Evolutionary conservation across 1,284 basidiomycete species (phyloP).

Genomic region (Neonothopanus nambi): DNA sequence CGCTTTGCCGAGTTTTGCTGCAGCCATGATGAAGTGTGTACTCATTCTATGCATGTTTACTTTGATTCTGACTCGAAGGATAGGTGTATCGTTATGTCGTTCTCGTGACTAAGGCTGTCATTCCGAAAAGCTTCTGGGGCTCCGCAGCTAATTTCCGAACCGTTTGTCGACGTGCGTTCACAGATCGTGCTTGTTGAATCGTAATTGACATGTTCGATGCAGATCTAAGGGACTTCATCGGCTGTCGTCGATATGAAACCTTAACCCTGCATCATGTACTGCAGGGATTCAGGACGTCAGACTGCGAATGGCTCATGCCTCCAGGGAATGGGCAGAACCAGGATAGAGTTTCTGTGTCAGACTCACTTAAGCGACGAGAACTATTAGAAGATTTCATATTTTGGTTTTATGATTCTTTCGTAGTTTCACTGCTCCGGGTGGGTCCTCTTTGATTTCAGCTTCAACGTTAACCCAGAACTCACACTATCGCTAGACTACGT

Average conservation of each 20-base stretch:
- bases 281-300: conserved; percentile 75
- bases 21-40: conserved; percentile 55
- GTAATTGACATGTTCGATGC: conserved; percentile 3
- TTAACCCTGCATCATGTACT: conserved; percentile 79
- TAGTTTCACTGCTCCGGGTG: conserved; percentile 82
- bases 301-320: conserved; percentile 81
- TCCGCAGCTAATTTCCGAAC: conserved; percentile 67
- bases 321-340: conserved; percentile 39
- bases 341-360: conserved; percentile 58
- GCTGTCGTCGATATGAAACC: conserved; percentile 78
- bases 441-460: conserved; percentile 17
- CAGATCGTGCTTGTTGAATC: background rate
- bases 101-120: conserved; percentile 64
- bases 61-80: too few species aligned
- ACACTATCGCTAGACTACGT: conserved; percentile 68
- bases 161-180: conserved; percentile 60
- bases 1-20: conserved; percentile 79
- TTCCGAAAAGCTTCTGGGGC: conserved; percentile 83
- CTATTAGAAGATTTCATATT: conserved; percentile 84
- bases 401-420: conserved; percentile 91
- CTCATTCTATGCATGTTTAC: background rate
- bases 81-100: conserved; percentile 75
- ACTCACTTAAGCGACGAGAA: conserved; percentile 73
- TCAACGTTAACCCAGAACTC: background rate
- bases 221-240: conserved; percentile 78